Base-by-base conservation (phyloP, 306 rosid genomes). In the Rubus parviflorus region DNA sequence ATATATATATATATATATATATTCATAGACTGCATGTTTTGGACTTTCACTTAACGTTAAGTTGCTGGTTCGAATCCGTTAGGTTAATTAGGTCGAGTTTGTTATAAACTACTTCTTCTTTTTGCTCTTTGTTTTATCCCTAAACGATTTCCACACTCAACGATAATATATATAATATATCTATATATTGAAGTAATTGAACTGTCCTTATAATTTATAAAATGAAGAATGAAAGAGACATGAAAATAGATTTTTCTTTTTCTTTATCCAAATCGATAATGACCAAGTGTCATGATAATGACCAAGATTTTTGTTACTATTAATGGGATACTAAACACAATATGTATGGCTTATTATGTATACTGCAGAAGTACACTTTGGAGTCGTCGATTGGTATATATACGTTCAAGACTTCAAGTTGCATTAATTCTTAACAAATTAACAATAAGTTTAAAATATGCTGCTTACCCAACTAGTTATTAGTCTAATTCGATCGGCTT, bases 31-130 rank as follows among this genome's bases (percentile, higher is more conserved):
- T 10, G 47, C 25, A 60, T 4, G 30, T 70, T 69, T 70, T 51
- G 75, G 62, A 51, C 47, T 35, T 71, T 71, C 46, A 51, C 75
- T 71, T 37, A 19, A 51, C 75, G 47, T 37, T 35, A 71, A 51
- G 48, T 51, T 71, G 63, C 75, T 71, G 63, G 15, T 71, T 51
- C 37, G 63, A 71, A 71, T 52, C n/a, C n/a, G 4, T 60, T 60
- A 60, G 66, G 66, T 60, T 60, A 60, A 25, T 17, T 52, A 52
- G 75, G 75, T 19, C 30, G 75, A 63, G 42, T 71, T 51, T 37
- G 63, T 52, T 71, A 5, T 51, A 15, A 51, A 71, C 43, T 19
- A 37, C n/a, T 35, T 35, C 11, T 56, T 20, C 13, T 0, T n/a
- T 14, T 56, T 20, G 62, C 35, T 56, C 11, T 54, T 54, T 7